Base-by-base conservation (phyloP, 768 basidiomycete species). In the Mycena metata region DNA sequence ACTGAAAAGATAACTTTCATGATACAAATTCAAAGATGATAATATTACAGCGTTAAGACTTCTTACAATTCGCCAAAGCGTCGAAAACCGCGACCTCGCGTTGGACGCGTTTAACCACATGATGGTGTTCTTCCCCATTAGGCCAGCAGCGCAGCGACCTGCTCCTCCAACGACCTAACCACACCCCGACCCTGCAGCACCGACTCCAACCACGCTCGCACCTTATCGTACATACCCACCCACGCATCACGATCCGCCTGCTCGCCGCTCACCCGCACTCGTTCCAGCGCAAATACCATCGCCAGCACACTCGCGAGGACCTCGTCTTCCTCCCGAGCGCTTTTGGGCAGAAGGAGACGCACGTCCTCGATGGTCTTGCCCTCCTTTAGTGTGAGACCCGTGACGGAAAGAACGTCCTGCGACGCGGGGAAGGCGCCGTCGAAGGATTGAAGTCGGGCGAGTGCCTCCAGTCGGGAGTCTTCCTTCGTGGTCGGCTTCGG, bases 391-490 rank as follows among this genome's bases (percentile, higher is more conserved):
- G 49, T 39, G 19, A 70, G 3, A 10, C 39, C 39, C 39, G 39
- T 26, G 39, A 66, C 24, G 17, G n/a, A n/a, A n/a, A n/a, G n/a
- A n/a, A n/a, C n/a, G n/a, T n/a, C n/a, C n/a, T 19, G 16, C n/a
- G 43, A 30, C 4, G 57, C 30, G 15, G 69, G 35, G 55, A 71
- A 71, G 55, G 60, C 36, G n/a, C 66, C 69, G 46, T 67, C 61
- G 58, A 71, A 71, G 41, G 65, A 16, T 36, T 71, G 69, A 11
- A 71, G 46, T 5, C 69, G 60, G 36, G 69, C 69, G 35, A 71
- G 61, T 11, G 49, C 55, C 42, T 71, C 66, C 30, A 71, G 66
- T n/a, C n/a, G n/a, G 19, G 43, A 19, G 36, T 67, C 69, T 21
- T 23, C n/a, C 26, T 17, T 19, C 45, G 24, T 3, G 3, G 57